Evolutionary conservation across 495 filamentous ascomycete genomes (phyloP).

Genomic region (Penicillium arizonense): DNA sequence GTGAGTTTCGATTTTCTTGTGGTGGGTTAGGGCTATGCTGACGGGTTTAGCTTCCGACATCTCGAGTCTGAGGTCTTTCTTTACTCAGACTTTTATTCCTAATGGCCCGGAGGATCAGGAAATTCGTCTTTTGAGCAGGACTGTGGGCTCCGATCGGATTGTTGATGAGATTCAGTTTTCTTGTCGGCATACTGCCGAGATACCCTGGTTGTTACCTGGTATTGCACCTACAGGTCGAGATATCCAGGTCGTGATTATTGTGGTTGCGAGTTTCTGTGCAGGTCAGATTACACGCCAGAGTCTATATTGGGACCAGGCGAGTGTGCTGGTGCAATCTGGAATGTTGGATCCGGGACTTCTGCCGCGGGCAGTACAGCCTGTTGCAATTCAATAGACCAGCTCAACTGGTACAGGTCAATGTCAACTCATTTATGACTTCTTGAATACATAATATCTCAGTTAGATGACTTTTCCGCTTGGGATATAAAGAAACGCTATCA

Average conservation of each 20-base stretch:
- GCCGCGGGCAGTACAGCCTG: constrained; percentile 13
- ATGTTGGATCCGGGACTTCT: constrained; percentile 61
- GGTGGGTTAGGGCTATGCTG: background rate
- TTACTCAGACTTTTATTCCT: constrained; percentile 68
- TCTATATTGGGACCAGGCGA: constrained; percentile 84
- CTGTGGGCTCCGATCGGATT: constrained; percentile 56
- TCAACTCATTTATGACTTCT: too few species aligned
- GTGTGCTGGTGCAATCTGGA: constrained; percentile 72
- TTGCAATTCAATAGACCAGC: too few species aligned
- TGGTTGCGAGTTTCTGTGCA: constrained; percentile 69
- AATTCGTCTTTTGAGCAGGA: constrained; percentile 70
- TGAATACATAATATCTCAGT: background rate
- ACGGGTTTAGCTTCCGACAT: constrained; percentile 20
- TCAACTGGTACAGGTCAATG: too few species aligned
- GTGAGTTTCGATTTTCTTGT: constrained; percentile 29
- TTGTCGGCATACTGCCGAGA: constrained; percentile 67
- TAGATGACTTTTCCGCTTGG: background rate
- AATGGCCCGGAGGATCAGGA: constrained; percentile 61
- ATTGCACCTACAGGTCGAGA: constrained; percentile 65
- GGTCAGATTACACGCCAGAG: constrained; percentile 74
- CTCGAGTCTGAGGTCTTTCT: constrained; percentile 57
- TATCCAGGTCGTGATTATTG: constrained; percentile 67
- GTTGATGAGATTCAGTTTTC: constrained; percentile 56
- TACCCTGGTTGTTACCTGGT: constrained; percentile 78
- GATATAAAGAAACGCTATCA: constrained; percentile 2